A percentile compares a stretch with the other conserved stretches of the same genome.
Evolutionary conservation across 768 basidiomycete genomes (phyloP).

Genomic region (Mycena latifolia): DNA sequence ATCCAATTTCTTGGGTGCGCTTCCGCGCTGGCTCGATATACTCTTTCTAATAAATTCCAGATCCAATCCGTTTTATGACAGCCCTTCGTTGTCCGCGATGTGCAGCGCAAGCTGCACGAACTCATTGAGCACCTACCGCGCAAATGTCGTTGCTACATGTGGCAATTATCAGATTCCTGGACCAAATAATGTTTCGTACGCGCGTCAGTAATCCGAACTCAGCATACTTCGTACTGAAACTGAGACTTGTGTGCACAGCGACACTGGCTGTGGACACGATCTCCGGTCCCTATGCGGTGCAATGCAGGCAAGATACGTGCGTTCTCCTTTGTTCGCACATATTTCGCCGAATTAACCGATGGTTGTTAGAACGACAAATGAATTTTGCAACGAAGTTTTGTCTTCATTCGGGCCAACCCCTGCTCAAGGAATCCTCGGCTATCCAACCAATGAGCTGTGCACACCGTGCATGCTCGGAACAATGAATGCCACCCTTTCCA

Average conservation of each 20-base stretch:
- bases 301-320: conserved; percentile 17
- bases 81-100: conserved; percentile 18
- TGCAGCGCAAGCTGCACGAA: conserved; percentile 38
- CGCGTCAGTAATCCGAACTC: background rate
- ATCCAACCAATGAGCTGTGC: conserved; percentile 17
- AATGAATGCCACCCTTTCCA: conserved; percentile 20
- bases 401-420: conserved; percentile 7
- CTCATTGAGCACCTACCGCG: conserved; percentile 38
- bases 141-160: conserved; percentile 38
- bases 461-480: conserved; percentile 22
- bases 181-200: conserved; percentile 35
- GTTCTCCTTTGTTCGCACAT: background rate
- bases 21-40: background rate
- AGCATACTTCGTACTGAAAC: background rate
- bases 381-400: conserved; percentile 13
- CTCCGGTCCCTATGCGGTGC: conserved; percentile 12
- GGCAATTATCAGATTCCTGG: conserved; percentile 32
- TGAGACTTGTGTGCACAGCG: background rate
- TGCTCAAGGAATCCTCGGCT: conserved; percentile 19
- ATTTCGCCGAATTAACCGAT: background rate
- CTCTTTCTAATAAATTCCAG: background rate
- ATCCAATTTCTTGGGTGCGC: conserved; percentile 24
- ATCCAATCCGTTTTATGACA: conserved; percentile 25
- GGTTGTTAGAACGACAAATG: background rate
- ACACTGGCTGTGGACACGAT: conserved; percentile 19